These are phyloP conservation scores for Fomitopsis pulvina DNA, from an alignment of 768 basidiomycete species.

Conservation along the genomic window DNA sequence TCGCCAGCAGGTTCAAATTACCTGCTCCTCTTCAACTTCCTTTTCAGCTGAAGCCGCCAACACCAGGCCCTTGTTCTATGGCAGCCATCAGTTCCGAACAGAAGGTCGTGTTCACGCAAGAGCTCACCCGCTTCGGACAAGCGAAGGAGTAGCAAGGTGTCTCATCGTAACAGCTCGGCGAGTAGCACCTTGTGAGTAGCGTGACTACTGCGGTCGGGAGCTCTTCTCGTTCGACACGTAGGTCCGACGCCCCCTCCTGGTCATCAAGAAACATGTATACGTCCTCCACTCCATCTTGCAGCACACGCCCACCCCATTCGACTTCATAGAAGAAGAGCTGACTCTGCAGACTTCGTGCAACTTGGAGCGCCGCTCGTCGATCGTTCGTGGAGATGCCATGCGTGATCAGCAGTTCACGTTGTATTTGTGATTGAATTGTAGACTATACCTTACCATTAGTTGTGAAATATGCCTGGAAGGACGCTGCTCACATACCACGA, in stretches of 20 bases:
- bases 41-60: conserved; percentile 14
- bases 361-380: conserved; percentile 75
- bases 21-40: conserved; percentile 20
- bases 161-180: conserved; percentile 78
- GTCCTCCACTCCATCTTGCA: conserved; percentile 87
- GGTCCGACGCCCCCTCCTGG: conserved; percentile 55
- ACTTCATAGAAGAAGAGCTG: conserved; percentile 97
- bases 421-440: conserved; percentile 82
- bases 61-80: conserved; percentile 4
- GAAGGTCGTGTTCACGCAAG: neutral
- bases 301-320: conserved; percentile 80
- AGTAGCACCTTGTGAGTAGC: conserved; percentile 85
- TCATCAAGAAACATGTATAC: conserved; percentile 93
- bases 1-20: neutral
- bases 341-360: conserved; percentile 85
- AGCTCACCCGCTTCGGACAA: conserved; percentile 65
- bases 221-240: conserved; percentile 56
- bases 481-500: conserved; percentile 63
- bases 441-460: conserved; percentile 41
- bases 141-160: conserved; percentile 74
- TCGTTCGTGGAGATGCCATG: conserved; percentile 72
- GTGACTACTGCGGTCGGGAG: conserved; percentile 89
- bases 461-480: neutral
- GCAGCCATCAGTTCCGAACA: conserved; percentile 1
- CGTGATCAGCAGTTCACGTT: conserved; percentile 72